These are phyloP conservation scores for Debaryomyces prosopidis DNA, from an alignment of 805 yeast genomes.

Conservation along the genomic window DNA sequence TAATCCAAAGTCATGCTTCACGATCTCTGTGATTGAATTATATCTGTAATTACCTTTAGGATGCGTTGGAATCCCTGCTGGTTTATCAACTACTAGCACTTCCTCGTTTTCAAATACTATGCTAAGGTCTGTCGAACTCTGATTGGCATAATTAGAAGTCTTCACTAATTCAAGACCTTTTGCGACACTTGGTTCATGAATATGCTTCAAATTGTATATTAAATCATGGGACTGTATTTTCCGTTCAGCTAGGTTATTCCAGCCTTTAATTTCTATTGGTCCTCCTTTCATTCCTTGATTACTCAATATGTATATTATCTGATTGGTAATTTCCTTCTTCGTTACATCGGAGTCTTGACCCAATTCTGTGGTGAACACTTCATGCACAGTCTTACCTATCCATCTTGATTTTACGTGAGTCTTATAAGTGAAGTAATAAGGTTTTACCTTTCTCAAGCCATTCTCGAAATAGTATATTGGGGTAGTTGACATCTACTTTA, in stretches of 20 bases:
- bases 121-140: slow-evolving; percentile 7
- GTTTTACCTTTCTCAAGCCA: slow-evolving; percentile 34
- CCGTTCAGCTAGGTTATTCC: slow-evolving; percentile 12
- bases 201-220: slow-evolving; percentile 33
- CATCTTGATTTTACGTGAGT: slow-evolving; percentile 42
- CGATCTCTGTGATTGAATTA: slow-evolving; percentile 45
- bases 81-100: slow-evolving; percentile 48
- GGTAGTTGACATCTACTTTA: neutral
- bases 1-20: slow-evolving; percentile 28
- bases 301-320: slow-evolving; percentile 24
- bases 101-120: slow-evolving; percentile 38
- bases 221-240: slow-evolving; percentile 24
- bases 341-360: slow-evolving; percentile 29
- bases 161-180: slow-evolving; percentile 4
- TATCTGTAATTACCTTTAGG: slow-evolving; percentile 46
- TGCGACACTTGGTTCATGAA: slow-evolving; percentile 48
- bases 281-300: slow-evolving; percentile 20
- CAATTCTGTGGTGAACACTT: slow-evolving; percentile 33
- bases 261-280: slow-evolving; percentile 19
- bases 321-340: slow-evolving; percentile 22
- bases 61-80: slow-evolving; percentile 56
- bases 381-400: slow-evolving; percentile 32
- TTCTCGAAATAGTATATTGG: slow-evolving; percentile 18
- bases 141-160: neutral
- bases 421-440: slow-evolving; percentile 30